Conservation (phyloP, 2,329 filamentous ascomycete species). For the Paracorniculantispora psalliotae region DNA sequence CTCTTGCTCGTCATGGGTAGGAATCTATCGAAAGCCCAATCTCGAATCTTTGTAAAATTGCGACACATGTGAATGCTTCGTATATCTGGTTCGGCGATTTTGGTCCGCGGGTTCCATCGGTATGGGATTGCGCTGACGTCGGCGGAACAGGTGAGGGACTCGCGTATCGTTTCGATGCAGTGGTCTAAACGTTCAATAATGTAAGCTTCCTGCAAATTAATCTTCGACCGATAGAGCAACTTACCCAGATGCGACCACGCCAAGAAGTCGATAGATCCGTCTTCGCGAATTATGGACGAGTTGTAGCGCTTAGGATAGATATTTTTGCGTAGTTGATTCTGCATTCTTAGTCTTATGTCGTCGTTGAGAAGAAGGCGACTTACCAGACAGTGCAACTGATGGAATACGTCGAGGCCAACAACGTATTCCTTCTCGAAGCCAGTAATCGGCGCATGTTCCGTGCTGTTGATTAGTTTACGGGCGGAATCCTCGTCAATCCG, state of each 20-base stretch:
- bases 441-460: neutral
- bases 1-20: neutral
- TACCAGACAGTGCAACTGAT: slow-evolving; percentile 14
- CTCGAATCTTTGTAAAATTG: slow-evolving; percentile 11
- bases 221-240: too few relatives aligned
- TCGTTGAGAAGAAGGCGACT: neutral
- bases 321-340: neutral
- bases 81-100: slow-evolving; percentile 2
- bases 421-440: slow-evolving; percentile 12
- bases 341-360: neutral
- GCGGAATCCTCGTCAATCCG: slow-evolving; percentile 1
- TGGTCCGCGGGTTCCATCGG: neutral
- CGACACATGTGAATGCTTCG: slow-evolving; percentile 11
- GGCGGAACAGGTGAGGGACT: slow-evolving; percentile 13
- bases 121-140: slow-evolving; percentile 12
- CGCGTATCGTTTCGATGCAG: slow-evolving; percentile 13
- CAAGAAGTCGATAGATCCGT: slow-evolving; percentile 11
- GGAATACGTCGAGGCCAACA: slow-evolving; percentile 14
- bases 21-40: slow-evolving; percentile 7
- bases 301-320: slow-evolving; percentile 12
- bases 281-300: slow-evolving; percentile 11
- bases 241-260: slow-evolving; percentile 13
- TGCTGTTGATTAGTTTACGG: neutral
- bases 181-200: slow-evolving; percentile 7
- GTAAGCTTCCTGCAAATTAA: too few relatives aligned